Base-by-base conservation (phyloP, 1,284 basidiomycete species). In the Boletus nobilissimus region DNA sequence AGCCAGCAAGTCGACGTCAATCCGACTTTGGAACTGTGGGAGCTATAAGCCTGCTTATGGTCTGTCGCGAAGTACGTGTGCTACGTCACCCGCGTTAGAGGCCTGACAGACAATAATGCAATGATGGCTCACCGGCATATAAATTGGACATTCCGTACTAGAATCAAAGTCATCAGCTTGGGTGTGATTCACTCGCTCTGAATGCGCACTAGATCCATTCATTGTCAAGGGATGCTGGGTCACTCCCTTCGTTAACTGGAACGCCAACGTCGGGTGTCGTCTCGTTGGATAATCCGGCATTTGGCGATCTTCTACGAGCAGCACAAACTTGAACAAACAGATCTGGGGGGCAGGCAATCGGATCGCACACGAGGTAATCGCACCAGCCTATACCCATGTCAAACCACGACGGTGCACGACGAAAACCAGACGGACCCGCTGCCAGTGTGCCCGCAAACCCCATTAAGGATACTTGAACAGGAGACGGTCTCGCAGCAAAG, bases 21-120 rank as follows among this genome's bases (percentile, higher is more conserved):
- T 34, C 77, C 79, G 26, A 81, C 70, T 3, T 77, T 78, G 32
- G 79, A 78, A 62, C 80, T 77, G 72, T 79, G 66, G 24, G 83
- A 54, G 68, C 82, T 80, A 75, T 83, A 88, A 19, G 88, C 86
- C 79, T 93, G 92, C 78, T 88, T 90, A 81, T 93, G 92, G 79
- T 93, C 92, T 36, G 91, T 91, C 57, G 89, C 91, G 82, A 93
- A 92, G 83, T 92, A 93, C 26, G 91, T 89, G 81, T 90, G 89
- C 88, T 90, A 62, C 26, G 34, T 32, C 66, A 54, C 62, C 48
- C 24, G 19, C n/a, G 40, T 76, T 32, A 79, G 74, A 64, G 48
- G 67, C 66, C 63, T 7, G 38, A 74, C 38, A 57, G 7, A 57
- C 16, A 46, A 46, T 34, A 24, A 48, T 13, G 51, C 46, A 46